phyloP scores from a whole-genome alignment of 352 stramenopile species.

The Pythium dissotocum region DNA sequence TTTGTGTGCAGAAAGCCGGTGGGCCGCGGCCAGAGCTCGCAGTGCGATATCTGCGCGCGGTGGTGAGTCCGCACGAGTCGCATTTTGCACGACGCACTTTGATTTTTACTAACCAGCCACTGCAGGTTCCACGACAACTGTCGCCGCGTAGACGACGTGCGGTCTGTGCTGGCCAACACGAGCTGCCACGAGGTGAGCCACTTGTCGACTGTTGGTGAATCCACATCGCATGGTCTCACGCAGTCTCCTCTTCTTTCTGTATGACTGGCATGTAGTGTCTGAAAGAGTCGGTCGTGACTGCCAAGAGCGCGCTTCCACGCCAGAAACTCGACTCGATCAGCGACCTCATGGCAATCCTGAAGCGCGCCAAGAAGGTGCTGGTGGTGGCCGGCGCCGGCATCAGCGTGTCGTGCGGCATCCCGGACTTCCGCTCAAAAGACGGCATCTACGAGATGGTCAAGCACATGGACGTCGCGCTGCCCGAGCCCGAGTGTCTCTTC shows the following conservation, averaged over 20 bases:
- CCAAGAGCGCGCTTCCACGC: conserved; percentile 27
- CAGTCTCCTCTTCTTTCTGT: neutral
- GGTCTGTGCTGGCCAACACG: conserved; percentile 69
- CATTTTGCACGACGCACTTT: neutral
- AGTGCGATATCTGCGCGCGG: conserved; percentile 75
- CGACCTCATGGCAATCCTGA: conserved; percentile 73
- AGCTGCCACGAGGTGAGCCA: conserved; percentile 63
- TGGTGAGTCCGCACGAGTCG: conserved; percentile 36
- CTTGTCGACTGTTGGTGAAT: neutral
- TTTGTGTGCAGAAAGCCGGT: conserved; percentile 53
- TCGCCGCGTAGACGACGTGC: conserved; percentile 22
- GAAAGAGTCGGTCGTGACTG: conserved; percentile 31
- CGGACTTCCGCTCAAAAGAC: conserved; percentile 96
- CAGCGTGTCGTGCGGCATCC: conserved; percentile 96
- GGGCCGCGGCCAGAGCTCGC: conserved; percentile 52
- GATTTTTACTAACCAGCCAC: neutral
- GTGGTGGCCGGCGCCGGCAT: conserved; percentile 93
- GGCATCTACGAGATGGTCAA: conserved; percentile 85
- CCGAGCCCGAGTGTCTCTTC: conserved; percentile 97
- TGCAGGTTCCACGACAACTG: conserved; percentile 31
- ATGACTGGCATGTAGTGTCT: conserved; percentile 38
- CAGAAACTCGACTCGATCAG: conserved; percentile 48
- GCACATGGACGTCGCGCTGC: conserved; percentile 86
- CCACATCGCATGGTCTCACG: neutral
- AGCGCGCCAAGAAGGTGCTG: conserved; percentile 85